Evolutionary conservation across 2,329 filamentous ascomycete genomes (phyloP), one percentile per base, ranked within the genome.

Genomic region (Gaeumannomyces tritici): DNA sequence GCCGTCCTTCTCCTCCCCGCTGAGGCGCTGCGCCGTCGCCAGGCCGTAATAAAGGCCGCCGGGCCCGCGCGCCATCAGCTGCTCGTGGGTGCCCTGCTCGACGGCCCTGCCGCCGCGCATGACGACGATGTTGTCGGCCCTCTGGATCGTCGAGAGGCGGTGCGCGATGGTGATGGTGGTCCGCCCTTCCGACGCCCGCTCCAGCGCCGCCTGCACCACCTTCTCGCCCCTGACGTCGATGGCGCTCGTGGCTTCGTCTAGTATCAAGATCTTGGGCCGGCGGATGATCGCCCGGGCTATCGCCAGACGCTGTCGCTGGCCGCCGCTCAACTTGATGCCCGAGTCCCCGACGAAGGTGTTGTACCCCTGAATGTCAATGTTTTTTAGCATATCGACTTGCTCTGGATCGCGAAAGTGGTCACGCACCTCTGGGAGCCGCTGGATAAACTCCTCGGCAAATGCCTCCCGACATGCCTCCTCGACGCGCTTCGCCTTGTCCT

Each of bases 221-320:
- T 70, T 67, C 60, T 72, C 70, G 47, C 70, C 67, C 33, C 69
- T 67, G 54, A 71, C 80, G 68, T 90, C 88, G 1, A 90, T 88
- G 59, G 69, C 69, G 62, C 69, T 70, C 11, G 70, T 72, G 24
- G 70, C 70, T 54, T 72, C 70, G 63, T 72, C 70, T 1, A 72
- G 67, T 11, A 72, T 69, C 27, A 71, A 60, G 26, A 72, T 69
- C 21, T 69, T 67, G 4, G 70, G 70, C 18, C 67, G 62, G 63
- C 69, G 70, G 55, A 72, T 67, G 33, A 72, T 71, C 54, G 67
- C 68, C 33, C 70, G 64, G 1, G 70, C 70, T 51, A 72, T 89
- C 2, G 89, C 89, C 28, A 96, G 81, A 6, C 91, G 84, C 71
- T 96, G 91, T n/a, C 90, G 84, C 71, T 96, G 91, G 0, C 91